Evolutionary conservation across 1,139 yeast genomes (phyloP).

Genomic region (Kurtzmaniella quercitrusa): DNA sequence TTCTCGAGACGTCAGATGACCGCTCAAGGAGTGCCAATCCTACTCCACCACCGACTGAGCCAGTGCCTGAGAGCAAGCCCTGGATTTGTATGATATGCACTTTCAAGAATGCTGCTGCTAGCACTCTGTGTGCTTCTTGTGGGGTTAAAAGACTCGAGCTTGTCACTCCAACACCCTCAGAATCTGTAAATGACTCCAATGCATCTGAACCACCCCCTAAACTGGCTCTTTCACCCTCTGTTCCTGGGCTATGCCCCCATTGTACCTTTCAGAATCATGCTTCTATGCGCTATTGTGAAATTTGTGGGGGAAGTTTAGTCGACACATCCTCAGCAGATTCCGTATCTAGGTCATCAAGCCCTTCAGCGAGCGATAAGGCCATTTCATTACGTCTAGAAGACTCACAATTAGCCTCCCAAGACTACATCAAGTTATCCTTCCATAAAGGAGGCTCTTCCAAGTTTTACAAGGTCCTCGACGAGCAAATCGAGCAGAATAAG

Average conservation of each 20-base stretch:
- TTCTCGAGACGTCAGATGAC: slow-evolving; percentile 11
- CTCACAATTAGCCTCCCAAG: slow-evolving; percentile 13
- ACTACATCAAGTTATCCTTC: slow-evolving; percentile 56
- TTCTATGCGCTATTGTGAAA: slow-evolving; percentile 71
- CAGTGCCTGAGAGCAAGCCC: neutral
- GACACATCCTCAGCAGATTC: neutral
- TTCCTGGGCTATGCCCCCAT: slow-evolving; percentile 48
- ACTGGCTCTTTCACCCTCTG: neutral
- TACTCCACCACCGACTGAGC: neutral
- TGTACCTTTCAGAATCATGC: slow-evolving; percentile 90
- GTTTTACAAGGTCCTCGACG: slow-evolving; percentile 41
- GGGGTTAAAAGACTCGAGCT: slow-evolving; percentile 45
- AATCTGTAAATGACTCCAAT: neutral
- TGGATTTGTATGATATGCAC: slow-evolving; percentile 90
- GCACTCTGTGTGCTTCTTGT: slow-evolving; percentile 61
- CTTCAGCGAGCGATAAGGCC: slow-evolving; percentile 5
- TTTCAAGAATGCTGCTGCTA: slow-evolving; percentile 50
- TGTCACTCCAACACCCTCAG: neutral
- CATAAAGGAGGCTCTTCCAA: slow-evolving; percentile 53
- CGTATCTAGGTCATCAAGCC: neutral
- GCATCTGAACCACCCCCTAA: neutral
- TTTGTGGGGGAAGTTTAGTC: slow-evolving; percentile 67
- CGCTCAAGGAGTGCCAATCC: neutral
- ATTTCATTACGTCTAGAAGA: slow-evolving; percentile 7
- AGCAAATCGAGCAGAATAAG: slow-evolving; percentile 38